Evolutionary conservation across 164 flowering plant species (phyloP), one percentile per base, ranked within the genome.

Genomic region (Vitis rotundifolia): DNA sequence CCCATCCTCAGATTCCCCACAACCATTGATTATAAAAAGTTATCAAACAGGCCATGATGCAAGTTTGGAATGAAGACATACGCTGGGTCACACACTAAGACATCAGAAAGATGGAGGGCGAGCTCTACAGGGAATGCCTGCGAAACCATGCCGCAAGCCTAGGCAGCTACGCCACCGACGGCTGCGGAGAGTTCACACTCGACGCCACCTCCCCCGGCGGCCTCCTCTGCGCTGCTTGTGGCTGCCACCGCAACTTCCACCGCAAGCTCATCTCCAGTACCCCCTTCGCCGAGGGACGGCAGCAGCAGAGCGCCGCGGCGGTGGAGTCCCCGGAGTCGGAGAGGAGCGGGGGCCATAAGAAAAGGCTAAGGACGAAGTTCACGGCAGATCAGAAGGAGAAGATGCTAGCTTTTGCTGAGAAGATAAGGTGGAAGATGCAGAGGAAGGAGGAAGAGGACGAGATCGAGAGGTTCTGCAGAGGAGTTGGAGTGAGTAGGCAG

Each of bases 171-270:
- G 84, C 82, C 67, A 72, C 73, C 50, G 84, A 81, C 69, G 84
- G 84, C 18, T 81, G 84, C 76, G 84, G 84, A 14, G 82, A 81
- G 71, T 81, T 78, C 78, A 81, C 73, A 5, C 70, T 58, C 9
- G 68, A 59, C 47, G 78, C 68, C 57, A 11, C 52, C n/a, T 57
- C 72, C 4, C 74, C 70, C 0, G 59, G 62, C 0, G 2, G 12
- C 47, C 76, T 78, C 16, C 67, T 71, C 18, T 81, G 84, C 64
- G 84, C 73, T 0, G 84, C 84, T 0, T 81, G 84, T 55, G 78
- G 78, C n/a, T 81, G 84, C 73, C 84, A 81, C 82, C 82, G 82
- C 15, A 81, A 81, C 78, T 81, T 81, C 72, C 84, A 81, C 78
- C 76, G 82, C 48, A 74, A 61, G 52, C 73, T 72, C 26, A 9